Conservation (phyloP, 192 early-diverging fungal species). For the Dimargaris cristalligena region DNA sequence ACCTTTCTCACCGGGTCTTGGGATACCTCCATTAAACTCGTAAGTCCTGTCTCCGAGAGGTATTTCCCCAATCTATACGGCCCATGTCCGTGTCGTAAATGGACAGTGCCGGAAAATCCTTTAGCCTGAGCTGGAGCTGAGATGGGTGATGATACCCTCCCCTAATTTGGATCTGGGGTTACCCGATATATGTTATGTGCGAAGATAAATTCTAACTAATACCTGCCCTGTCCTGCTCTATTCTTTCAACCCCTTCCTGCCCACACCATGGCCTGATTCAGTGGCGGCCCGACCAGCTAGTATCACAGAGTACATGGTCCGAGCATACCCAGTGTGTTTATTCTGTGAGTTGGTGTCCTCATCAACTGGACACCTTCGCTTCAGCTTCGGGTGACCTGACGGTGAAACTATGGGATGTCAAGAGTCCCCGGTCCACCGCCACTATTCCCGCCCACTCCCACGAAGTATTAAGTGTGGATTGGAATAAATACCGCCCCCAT, state of each 20-base stretch:
- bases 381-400: constrained; percentile 83
- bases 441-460: constrained; percentile 65
- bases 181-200: too few relatives aligned
- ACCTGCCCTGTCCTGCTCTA: neutral
- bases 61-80: too few relatives aligned
- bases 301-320: constrained; percentile 67
- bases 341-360: constrained; percentile 69
- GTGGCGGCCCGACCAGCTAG: constrained; percentile 71
- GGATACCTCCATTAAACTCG: constrained; percentile 88
- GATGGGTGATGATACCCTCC: too few relatives aligned
- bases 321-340: constrained; percentile 94
- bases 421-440: constrained; percentile 40
- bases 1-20: constrained; percentile 83
- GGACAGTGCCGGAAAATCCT: too few relatives aligned
- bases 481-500: constrained; percentile 89
- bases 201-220: too few relatives aligned
- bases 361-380: constrained; percentile 55
- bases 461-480: constrained; percentile 84
- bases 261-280: too few relatives aligned
- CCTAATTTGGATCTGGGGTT: too few relatives aligned
- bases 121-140: too few relatives aligned
- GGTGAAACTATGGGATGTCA: constrained; percentile 81
- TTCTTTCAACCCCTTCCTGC: neutral
- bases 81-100: too few relatives aligned
- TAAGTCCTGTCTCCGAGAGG: constrained; percentile 29